Evolutionary conservation across 257 asterid genomes (phyloP), one percentile per base, ranked within the genome.

Genomic region (Salvia splendens): DNA sequence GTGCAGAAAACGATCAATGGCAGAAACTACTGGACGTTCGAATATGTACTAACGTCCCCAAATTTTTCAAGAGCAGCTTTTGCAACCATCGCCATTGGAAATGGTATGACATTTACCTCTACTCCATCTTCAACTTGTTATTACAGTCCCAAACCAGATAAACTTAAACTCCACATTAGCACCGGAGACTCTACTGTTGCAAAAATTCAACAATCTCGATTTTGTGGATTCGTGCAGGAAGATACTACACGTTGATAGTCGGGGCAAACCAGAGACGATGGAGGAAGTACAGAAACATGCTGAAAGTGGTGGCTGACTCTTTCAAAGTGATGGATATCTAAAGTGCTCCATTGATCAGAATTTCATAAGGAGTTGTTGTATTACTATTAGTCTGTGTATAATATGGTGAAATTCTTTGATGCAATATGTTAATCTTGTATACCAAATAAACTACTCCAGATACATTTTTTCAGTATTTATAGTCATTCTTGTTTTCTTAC

Each of bases 261-360:
- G 96, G 98, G 78, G 95, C 96, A 33, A 92, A 92, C 33, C 87
- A 82, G 65, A 82, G 96, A 47, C 80, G 95, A 45, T 92, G 98
- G 96, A 85, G 73, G 73, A 82, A 75, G 70, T 42, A 73, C 56
- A 71, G 96, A 55, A 81, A 89, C 89, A 75, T 83, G 82, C 89
- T 91, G 35, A 91, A 89, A 79, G 90, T 91, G 64, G 95, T 89
- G 52, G 98, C 96, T 0, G 96, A 91, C 76, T 89, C 96, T 42
- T 91, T 91, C 68, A 84, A 70, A 69, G 79, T 91, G 72, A 47
- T 91, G 58, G 96, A 89, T 38, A 87, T 87, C 72, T 89, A 71
- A 78, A 43, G 16, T 65, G 54, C 61, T 12, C 12, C 33, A 40
- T 42, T 42, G 48, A 61, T 50, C 43, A 17, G 6, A 20, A 42